Evolutionary conservation across 768 basidiomycete species (phyloP).

Genomic region (Candolleomyces efflorescens): DNA sequence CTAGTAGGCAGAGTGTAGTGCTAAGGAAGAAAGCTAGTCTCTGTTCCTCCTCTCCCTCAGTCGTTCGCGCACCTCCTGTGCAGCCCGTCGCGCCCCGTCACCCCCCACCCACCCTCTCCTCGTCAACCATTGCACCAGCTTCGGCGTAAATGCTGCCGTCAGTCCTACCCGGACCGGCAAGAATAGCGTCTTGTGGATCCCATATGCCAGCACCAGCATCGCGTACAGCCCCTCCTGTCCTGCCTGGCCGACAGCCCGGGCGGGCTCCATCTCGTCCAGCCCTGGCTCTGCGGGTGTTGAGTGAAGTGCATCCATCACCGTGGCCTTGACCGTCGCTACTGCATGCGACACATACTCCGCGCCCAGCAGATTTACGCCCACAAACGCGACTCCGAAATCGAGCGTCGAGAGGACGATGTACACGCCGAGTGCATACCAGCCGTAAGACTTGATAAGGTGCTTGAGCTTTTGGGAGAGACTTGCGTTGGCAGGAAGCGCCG

Average conservation of each 20-base stretch:
- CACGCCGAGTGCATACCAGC: slow-evolving; percentile 93
- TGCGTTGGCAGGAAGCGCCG: slow-evolving; percentile 40
- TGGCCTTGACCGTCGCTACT: slow-evolving; percentile 53
- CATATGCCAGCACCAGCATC: slow-evolving; percentile 90
- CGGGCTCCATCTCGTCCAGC: slow-evolving; percentile 54
- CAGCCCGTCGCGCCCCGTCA: slow-evolving; percentile 65
- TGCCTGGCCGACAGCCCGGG: slow-evolving; percentile 11
- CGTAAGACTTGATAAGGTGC: slow-evolving; percentile 85
- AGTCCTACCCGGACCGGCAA: slow-evolving; percentile 85
- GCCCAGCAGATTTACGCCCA: slow-evolving; percentile 80
- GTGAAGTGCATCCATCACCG: slow-evolving; percentile 39
- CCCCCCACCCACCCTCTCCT: slow-evolving; percentile 77
- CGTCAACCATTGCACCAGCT: slow-evolving; percentile 82
- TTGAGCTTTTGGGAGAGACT: slow-evolving; percentile 70
- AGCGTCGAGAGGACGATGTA: slow-evolving; percentile 70
- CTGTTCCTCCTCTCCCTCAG: slow-evolving; percentile 34
- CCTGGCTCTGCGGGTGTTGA: slow-evolving; percentile 63
- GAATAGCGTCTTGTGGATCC: slow-evolving; percentile 93
- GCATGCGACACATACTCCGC: slow-evolving; percentile 81
- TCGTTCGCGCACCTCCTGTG: slow-evolving; percentile 44
- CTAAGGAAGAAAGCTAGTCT: slow-evolving; percentile 3
- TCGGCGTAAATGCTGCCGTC: slow-evolving; percentile 83
- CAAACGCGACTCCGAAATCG: slow-evolving; percentile 85
- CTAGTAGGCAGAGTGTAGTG: no score
- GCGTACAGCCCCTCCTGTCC: slow-evolving; percentile 82